These are phyloP conservation scores for Suhomyces panamericanus DNA, from an alignment of 1,139 yeast genomes.

Conservation along the genomic window DNA sequence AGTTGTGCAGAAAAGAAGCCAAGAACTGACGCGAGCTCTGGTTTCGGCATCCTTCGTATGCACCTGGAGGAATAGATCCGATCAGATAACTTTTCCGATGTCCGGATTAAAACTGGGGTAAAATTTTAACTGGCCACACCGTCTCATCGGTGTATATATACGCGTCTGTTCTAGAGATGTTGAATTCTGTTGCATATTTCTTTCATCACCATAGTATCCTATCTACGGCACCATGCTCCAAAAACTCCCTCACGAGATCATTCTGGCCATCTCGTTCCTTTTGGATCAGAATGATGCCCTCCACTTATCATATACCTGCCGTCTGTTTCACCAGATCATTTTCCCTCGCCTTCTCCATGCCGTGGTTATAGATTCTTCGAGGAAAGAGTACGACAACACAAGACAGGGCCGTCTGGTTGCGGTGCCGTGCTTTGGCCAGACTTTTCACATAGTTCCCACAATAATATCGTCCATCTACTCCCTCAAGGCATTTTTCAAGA, in stretches of 20 bases:
- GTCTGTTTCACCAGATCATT: conserved; percentile 6
- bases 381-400: conserved; percentile 11
- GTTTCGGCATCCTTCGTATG: conserved; percentile 4
- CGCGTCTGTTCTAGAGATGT: no score
- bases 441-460: conserved; percentile 9
- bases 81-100: conserved; percentile 17
- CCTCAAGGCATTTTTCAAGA: conserved; percentile 17
- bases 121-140: conserved; percentile 3
- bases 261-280: conserved; percentile 11
- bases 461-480: conserved; percentile 16
- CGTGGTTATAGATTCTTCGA: conserved; percentile 16
- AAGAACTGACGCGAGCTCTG: conserved; percentile 1
- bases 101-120: conserved; percentile 12
- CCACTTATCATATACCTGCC: conserved; percentile 14
- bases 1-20: not conserved
- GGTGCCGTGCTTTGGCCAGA: conserved; percentile 1
- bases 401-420: not conserved
- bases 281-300: conserved; percentile 18
- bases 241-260: conserved; percentile 15
- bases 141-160: not conserved
- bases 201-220: not conserved
- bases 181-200: no score
- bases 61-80: conserved; percentile 13
- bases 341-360: conserved; percentile 15
- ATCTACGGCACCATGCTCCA: conserved; percentile 8